Evolutionary conservation across 2,329 filamentous ascomycete species (phyloP), one percentile per base, ranked within the genome.

Genomic region (Colletotrichum ledebouriae): DNA sequence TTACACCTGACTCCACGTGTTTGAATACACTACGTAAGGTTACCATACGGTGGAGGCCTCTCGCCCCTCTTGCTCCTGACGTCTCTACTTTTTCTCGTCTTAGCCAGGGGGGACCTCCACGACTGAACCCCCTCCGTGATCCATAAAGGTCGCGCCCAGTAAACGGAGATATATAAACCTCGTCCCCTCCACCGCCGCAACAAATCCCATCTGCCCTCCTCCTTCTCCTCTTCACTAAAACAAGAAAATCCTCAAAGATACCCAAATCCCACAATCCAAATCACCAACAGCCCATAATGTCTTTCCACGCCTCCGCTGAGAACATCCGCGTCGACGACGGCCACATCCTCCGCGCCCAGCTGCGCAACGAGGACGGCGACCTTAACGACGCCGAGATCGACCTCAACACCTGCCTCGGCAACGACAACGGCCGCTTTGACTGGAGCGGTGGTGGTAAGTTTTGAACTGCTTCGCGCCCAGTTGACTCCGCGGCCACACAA

Each of bases 401-500:
- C 73, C 81, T 88, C 67, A 82, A 88, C 77, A 55, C 78, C 3
- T 73, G 77, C 73, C 78, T 88, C 56, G 85, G 86, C 41, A 88
- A 88, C 78, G 70, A 82, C 58, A 73, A 87, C 66, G 86, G 85
- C 11, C 39, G 72, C 64, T 86, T 86, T 71, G 41, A 76, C 9
- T 87, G 84, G 84, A 82, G 78, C 25, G 81, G 80, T 4, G 56
- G 71, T 17, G 72, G 76, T 77, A 70, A 22, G 4, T 73, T 57
- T 46, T 7, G 25, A 39, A 39, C 34, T 39, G 12, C 1, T 2
- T 22, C 22, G 22, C 22, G 22, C 22, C 17, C 17, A 17, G 17
- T 17, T 17, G 17, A 17, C 17, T 17, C 17, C 22, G 4, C 22
- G 22, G 22, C 22, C 22, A 22, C 22, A 4, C 22, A 4, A 12